Evolutionary conservation across 495 filamentous ascomycete species (phyloP).

Genomic region (Aspergillus taichungensis): DNA sequence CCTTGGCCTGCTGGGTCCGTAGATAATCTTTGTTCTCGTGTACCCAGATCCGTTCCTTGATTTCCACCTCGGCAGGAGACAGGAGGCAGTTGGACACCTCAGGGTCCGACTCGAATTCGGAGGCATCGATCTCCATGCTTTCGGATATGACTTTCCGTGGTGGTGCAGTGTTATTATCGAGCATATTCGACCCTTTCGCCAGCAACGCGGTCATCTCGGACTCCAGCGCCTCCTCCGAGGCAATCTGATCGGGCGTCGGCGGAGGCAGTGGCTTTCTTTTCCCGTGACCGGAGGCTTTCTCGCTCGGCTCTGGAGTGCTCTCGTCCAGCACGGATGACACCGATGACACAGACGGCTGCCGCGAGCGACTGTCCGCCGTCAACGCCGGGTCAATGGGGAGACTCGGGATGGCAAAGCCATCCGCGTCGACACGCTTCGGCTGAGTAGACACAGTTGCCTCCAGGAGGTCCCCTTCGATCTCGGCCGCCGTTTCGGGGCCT

Average conservation of each 20-base stretch:
- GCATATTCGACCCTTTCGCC: conserved; percentile 30
- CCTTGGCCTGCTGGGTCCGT: conserved; percentile 69
- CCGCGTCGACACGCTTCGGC: conserved; percentile 34
- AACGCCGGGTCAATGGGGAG: conserved; percentile 39
- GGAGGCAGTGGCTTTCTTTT: conserved; percentile 20
- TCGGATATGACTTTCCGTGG: conserved; percentile 28
- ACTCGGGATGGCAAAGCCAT: conserved; percentile 40
- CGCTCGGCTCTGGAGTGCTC: conserved; percentile 14
- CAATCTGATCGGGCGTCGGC: conserved; percentile 31
- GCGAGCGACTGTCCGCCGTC: conserved; percentile 12
- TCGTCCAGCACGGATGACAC: conserved; percentile 17
- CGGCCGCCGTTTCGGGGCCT: conserved; percentile 39
- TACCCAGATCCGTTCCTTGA: conserved; percentile 90
- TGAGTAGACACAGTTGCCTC: conserved; percentile 16
- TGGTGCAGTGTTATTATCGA: conserved; percentile 17
- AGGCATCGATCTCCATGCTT: conserved; percentile 50
- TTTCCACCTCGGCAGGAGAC: conserved; percentile 53
- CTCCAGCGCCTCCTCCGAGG: conserved; percentile 37
- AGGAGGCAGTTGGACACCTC: conserved; percentile 75
- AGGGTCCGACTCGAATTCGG: conserved; percentile 70
- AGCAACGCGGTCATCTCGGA: conserved; percentile 33
- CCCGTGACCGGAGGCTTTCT: conserved; percentile 3
- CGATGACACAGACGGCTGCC: conserved; percentile 11
- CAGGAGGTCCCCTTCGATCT: conserved; percentile 30
- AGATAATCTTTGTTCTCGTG: conserved; percentile 87